Conservation (phyloP, 768 basidiomycete species). For the Lentinula sp. region DNA sequence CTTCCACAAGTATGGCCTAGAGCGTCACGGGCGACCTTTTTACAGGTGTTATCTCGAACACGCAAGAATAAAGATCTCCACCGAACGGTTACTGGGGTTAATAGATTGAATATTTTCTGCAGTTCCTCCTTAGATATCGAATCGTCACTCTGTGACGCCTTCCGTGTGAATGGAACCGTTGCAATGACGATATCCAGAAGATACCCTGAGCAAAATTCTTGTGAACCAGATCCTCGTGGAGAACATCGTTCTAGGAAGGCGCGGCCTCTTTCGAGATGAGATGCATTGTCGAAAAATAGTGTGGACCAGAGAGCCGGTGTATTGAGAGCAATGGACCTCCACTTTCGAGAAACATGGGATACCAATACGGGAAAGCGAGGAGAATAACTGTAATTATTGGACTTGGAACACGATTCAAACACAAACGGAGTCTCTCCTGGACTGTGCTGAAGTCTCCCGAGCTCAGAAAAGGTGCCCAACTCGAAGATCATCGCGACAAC, state of each 20-base stretch:
- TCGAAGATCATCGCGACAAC: constrained; percentile 51
- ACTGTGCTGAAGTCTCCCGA: constrained; percentile 32
- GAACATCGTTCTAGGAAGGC: constrained; percentile 32
- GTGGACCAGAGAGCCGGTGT: constrained; percentile 50
- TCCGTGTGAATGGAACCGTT: neutral
- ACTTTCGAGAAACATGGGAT: constrained; percentile 53
- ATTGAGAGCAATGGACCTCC: constrained; percentile 48
- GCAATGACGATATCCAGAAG: constrained; percentile 7
- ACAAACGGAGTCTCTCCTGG: constrained; percentile 37
- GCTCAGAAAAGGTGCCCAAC: constrained; percentile 33
- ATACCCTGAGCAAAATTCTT: neutral
- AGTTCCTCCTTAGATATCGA: constrained; percentile 2
- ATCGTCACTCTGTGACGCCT: neutral
- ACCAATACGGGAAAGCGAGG: constrained; percentile 48
- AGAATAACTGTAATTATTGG: constrained; percentile 27
- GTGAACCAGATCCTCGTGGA: constrained; percentile 10
- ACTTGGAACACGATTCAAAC: constrained; percentile 33
- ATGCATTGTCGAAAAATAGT: constrained; percentile 45
- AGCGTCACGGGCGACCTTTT: constrained; percentile 42
- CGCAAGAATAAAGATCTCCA: constrained; percentile 26
- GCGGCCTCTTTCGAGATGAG: constrained; percentile 42
- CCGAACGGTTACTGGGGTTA: constrained; percentile 19
- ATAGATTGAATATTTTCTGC: constrained; percentile 15
- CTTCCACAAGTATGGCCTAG: constrained; percentile 41
- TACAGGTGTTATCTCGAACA: constrained; percentile 55